These are phyloP conservation scores for Hypoxylon sp. DNA, from an alignment of 2,329 filamentous ascomycete genomes.

Conservation along the genomic window DNA sequence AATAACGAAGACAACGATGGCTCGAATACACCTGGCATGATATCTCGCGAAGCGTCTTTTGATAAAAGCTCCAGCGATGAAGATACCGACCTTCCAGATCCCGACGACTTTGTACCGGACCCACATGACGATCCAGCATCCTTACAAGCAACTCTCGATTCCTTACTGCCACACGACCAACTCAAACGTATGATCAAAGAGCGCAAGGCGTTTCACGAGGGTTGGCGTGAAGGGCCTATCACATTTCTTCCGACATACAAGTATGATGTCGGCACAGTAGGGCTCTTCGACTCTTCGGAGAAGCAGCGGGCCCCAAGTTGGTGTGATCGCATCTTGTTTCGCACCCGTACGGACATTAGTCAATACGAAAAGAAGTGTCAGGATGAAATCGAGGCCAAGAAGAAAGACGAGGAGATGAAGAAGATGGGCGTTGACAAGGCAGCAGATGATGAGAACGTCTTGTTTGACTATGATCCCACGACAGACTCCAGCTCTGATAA, in stretches of 20 bases:
- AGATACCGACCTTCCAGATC: slow-evolving; percentile 66
- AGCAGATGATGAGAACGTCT: slow-evolving; percentile 82
- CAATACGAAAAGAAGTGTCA: slow-evolving; percentile 73
- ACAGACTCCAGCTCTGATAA: slow-evolving; percentile 72
- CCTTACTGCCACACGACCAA: slow-evolving; percentile 91
- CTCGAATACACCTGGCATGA: slow-evolving; percentile 52
- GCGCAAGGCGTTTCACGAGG: slow-evolving; percentile 88
- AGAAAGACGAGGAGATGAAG: slow-evolving; percentile 88
- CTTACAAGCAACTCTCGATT: slow-evolving; percentile 88
- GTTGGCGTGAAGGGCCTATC: slow-evolving; percentile 91
- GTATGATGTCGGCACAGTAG: slow-evolving; percentile 94
- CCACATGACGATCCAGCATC: slow-evolving; percentile 85
- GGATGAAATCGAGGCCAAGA: slow-evolving; percentile 75
- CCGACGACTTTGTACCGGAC: slow-evolving; percentile 77
- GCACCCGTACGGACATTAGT: slow-evolving; percentile 79
- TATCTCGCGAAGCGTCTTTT: slow-evolving; percentile 55
- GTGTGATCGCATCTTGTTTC: slow-evolving; percentile 94
- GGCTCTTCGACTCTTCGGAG: slow-evolving; percentile 94
- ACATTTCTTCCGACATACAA: slow-evolving; percentile 96
- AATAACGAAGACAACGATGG: slow-evolving; percentile 65
- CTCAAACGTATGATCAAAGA: slow-evolving; percentile 79
- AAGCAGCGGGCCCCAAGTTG: slow-evolving; percentile 94
- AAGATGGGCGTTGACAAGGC: slow-evolving; percentile 81
- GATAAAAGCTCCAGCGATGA: slow-evolving; percentile 52
- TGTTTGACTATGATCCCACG: slow-evolving; percentile 93